Evolutionary conservation across 2,329 filamentous ascomycete species (phyloP).

Genomic region (Gaeumannomyces sp.): DNA sequence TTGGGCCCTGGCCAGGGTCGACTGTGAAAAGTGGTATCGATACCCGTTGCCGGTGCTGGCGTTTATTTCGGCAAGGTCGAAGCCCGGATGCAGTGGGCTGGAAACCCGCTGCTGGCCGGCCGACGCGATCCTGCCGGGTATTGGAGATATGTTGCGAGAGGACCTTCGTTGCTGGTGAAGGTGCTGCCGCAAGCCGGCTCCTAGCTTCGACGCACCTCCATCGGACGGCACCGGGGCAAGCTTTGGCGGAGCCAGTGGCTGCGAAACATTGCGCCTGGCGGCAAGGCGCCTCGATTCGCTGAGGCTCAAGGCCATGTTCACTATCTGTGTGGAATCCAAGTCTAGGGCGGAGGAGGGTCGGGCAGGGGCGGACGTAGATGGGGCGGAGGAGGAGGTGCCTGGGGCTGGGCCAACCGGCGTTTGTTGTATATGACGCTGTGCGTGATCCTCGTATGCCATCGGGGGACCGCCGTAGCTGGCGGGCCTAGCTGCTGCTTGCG

Average conservation of each 20-base stretch:
- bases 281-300: conserved; percentile 72
- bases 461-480: background rate
- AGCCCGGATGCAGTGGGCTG: conserved; percentile 30
- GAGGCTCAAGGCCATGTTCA: conserved; percentile 83
- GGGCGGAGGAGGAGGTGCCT: conserved; percentile 2
- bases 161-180: conserved; percentile 63
- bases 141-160: conserved; percentile 57
- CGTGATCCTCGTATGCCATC: background rate
- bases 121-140: conserved; percentile 14
- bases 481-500: background rate
- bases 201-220: conserved; percentile 41
- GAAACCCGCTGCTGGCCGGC: conserved; percentile 28
- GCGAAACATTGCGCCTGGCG: conserved; percentile 50
- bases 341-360: conserved; percentile 37
- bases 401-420: background rate
- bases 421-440: background rate
- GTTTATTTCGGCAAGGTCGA: conserved; percentile 29
- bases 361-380: conserved; percentile 1
- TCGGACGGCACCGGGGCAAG: conserved; percentile 45
- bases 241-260: conserved; percentile 39
- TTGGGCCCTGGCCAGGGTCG: conserved; percentile 74
- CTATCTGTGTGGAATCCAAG: conserved; percentile 80
- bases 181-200: conserved; percentile 49
- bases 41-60: conserved; percentile 37
- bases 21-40: conserved; percentile 65